A percentile compares a stretch with the other conserved stretches of the same genome.
These are phyloP conservation scores for Cadophora malorum DNA, from an alignment of 2,329 filamentous ascomycete genomes.

Conservation along the genomic window DNA sequence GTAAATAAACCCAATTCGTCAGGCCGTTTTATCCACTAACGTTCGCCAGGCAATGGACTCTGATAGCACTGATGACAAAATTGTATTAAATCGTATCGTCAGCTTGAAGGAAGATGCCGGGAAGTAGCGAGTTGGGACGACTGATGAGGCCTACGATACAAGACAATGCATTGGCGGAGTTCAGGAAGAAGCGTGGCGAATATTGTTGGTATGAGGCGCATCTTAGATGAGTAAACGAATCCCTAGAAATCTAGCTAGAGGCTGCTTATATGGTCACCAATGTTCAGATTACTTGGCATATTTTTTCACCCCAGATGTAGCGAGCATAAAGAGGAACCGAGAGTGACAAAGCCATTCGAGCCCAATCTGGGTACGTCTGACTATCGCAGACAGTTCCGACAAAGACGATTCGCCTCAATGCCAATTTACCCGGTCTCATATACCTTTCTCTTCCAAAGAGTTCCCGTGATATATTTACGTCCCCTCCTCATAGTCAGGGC, in stretches of 20 bases:
- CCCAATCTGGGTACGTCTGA: neutral
- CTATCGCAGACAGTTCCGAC: too few species aligned
- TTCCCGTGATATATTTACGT: too few species aligned
- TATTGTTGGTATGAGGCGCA: slow-evolving; percentile 15
- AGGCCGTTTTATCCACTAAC: neutral
- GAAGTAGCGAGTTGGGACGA: slow-evolving; percentile 52
- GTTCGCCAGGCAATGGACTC: slow-evolving; percentile 68
- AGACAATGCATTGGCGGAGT: slow-evolving; percentile 29
- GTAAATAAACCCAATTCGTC: slow-evolving; percentile 30
- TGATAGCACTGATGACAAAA: slow-evolving; percentile 78
- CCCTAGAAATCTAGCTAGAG: neutral
- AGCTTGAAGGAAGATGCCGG: slow-evolving; percentile 87
- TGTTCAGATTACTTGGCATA: neutral
- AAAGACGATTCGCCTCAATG: too few species aligned
- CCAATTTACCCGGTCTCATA: neutral
- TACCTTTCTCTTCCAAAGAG: neutral
- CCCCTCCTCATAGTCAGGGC: too few species aligned
- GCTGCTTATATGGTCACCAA: neutral
- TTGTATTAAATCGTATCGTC: slow-evolving; percentile 91
- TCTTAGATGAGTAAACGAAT: slow-evolving; percentile 11
- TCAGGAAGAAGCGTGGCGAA: slow-evolving; percentile 13
- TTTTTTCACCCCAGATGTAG: neutral
- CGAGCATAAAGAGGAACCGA: neutral
- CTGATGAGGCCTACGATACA: slow-evolving; percentile 6
- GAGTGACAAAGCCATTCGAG: neutral